Evolutionary conservation across 768 basidiomycete genomes (phyloP).

Genomic region (Pluteus cervinus): DNA sequence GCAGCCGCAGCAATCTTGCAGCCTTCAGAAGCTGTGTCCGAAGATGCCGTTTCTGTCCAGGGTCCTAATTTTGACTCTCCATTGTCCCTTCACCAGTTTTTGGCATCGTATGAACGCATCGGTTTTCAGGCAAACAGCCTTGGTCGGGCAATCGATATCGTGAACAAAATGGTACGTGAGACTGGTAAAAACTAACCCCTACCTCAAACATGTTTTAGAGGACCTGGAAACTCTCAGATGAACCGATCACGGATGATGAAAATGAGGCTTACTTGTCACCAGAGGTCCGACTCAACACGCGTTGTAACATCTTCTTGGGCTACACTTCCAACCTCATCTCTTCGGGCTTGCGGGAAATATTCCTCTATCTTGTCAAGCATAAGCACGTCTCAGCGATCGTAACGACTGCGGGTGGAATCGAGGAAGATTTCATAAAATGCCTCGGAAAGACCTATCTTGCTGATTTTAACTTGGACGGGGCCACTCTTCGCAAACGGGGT

Average conservation of each 20-base stretch:
- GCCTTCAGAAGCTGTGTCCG: slow-evolving; percentile 66
- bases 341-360: slow-evolving; percentile 90
- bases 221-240: slow-evolving; percentile 85
- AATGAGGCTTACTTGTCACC: slow-evolving; percentile 56
- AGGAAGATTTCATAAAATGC: slow-evolving; percentile 99
- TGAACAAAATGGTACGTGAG: slow-evolving; percentile 81
- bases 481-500: slow-evolving; percentile 79
- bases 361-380: slow-evolving; percentile 89
- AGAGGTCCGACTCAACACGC: slow-evolving; percentile 59
- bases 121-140: slow-evolving; percentile 98
- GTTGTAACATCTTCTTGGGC: slow-evolving; percentile 89
- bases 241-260: slow-evolving; percentile 67
- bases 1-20: slow-evolving; percentile 77
- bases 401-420: slow-evolving; percentile 96
- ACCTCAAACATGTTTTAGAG: slow-evolving; percentile 62
- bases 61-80: slow-evolving; percentile 84
- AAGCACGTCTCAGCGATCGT: slow-evolving; percentile 85
- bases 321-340: slow-evolving; percentile 99
- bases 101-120: slow-evolving; percentile 80
- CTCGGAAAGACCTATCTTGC: slow-evolving; percentile 94
- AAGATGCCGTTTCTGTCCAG: slow-evolving; percentile 61
- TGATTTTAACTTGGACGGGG: slow-evolving; percentile 89
- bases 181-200: too few species aligned
- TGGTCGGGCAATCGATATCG: slow-evolving; percentile 81
- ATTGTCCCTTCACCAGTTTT: slow-evolving; percentile 59